Conservation (phyloP, 208 protist genomes). For the Crithidia expoeki region DNA sequence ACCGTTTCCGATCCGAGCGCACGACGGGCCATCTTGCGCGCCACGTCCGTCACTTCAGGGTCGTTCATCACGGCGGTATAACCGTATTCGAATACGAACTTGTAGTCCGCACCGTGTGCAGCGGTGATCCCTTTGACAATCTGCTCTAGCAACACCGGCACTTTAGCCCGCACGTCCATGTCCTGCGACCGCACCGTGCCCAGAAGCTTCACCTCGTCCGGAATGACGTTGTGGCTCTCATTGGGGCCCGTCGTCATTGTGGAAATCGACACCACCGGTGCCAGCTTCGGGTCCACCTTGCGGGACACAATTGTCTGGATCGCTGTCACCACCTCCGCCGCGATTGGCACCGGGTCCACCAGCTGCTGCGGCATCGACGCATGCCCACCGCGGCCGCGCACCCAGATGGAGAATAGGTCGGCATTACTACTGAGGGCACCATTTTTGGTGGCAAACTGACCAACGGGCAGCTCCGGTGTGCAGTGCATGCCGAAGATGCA, state of each 20-base stretch:
- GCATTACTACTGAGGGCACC: conserved; percentile 29
- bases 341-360: conserved; percentile 66
- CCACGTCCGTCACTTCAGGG: conserved; percentile 36
- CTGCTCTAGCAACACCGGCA: conserved; percentile 46
- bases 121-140: conserved; percentile 49
- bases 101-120: conserved; percentile 48
- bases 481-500: conserved; percentile 59
- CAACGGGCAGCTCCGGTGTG: conserved; percentile 27
- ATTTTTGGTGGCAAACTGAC: conserved; percentile 20
- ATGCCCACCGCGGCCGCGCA: conserved; percentile 62
- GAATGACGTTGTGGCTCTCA: conserved; percentile 73
- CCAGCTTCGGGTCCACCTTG: conserved; percentile 40
- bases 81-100: conserved; percentile 36
- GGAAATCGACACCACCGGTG: conserved; percentile 57
- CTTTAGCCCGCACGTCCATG: conserved; percentile 37
- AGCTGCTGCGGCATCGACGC: conserved; percentile 61
- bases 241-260: conserved; percentile 51
- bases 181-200: conserved; percentile 60
- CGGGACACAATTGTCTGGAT: conserved; percentile 68
- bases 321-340: conserved; percentile 55
- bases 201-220: conserved; percentile 53
- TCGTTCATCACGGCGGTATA: conserved; percentile 70
- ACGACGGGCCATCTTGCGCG: conserved; percentile 37
- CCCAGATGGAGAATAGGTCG: conserved; percentile 42
- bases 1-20: conserved; percentile 30